Evolutionary conservation across 2,329 filamentous ascomycete genomes (phyloP), one percentile per base, ranked within the genome.

Genomic region (Colletotrichum cuscutae): DNA sequence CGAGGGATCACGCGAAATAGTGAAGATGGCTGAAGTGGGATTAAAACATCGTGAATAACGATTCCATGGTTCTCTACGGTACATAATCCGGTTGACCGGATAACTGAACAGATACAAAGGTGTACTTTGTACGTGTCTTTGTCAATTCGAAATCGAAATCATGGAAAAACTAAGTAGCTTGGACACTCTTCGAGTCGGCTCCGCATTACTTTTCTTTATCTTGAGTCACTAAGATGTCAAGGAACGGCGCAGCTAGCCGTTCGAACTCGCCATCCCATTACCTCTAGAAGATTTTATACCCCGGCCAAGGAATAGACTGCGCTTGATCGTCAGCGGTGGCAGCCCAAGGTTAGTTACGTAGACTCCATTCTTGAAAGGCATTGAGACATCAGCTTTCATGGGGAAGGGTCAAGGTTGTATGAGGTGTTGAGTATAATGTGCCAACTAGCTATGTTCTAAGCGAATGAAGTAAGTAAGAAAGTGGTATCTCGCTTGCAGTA

Each of bases 401-500:
- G 37, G 15, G 5, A 42, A 15, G 2, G 15, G 37, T 42, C 15
- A 35, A 35, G 37, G 13, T 7, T 42, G 37, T 19, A 19, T 42
- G 37, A 9, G 19, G 42, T 22, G 7, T 49, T 49, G 19, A 22
- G 19, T 35, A 11, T 65, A 22, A 56, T 56, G 19, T n/a, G 62
- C 15, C 15, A 46, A 19, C n/a, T 57, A 46, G 52, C 52, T 19
- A 30, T 56, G 53, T 32, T 57, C 49, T 46, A 32, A 65, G 11
- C 56, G 35, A 56, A 19, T 30, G 49, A 22, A 30, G 2, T 30
- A 61, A 65, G 42, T 19, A 46, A 58, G 37, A 28, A 65, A 60
- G 24, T 73, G 71, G 71, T 71, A 73, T 73, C 71, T 71, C 61
- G 71, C 49, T 61, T 22, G 71, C 71, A 22, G 28, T 65, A 12